A percentile compares a stretch with the other conserved stretches of the same genome.
phyloP scores from a whole-genome alignment of 2,329 filamentous ascomycete genomes.

The Blumeriella jaapii region DNA sequence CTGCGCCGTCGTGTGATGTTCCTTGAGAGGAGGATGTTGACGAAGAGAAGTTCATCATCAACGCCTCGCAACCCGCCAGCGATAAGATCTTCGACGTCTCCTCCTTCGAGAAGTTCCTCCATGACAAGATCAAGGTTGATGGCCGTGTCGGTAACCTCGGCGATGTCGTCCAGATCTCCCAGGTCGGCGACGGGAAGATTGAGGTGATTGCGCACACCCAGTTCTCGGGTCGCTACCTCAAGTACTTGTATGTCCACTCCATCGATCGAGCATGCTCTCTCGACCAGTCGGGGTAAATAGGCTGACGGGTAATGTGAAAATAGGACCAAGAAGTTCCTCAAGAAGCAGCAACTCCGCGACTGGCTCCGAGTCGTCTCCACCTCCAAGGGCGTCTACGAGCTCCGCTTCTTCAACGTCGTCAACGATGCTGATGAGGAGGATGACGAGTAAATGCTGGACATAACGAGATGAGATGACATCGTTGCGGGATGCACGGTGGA shows the following conservation, averaged over 20 bases:
- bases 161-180: constrained; percentile 80
- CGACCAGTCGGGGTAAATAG: too few species aligned
- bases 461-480: too few species aligned
- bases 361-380: constrained; percentile 99
- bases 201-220: constrained; percentile 96
- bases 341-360: constrained; percentile 99
- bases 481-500: background rate
- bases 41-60: constrained; percentile 82
- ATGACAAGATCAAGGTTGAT: constrained; percentile 99
- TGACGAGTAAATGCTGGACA: constrained; percentile 78
- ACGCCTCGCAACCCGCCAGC: constrained; percentile 92
- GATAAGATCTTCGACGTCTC: constrained; percentile 99
- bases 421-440: constrained; percentile 97
- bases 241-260: constrained; percentile 74
- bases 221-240: constrained; percentile 97
- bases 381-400: constrained; percentile 96
- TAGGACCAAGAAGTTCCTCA: constrained; percentile 99
- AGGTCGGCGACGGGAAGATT: constrained; percentile 92
- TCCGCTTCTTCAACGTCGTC: constrained; percentile 99
- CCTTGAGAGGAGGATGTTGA: constrained; percentile 5
- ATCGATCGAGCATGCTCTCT: too few species aligned
- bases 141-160: constrained; percentile 97
- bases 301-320: background rate
- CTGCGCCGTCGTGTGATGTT: background rate
- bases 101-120: constrained; percentile 99